Conservation (phyloP, 2,329 filamentous ascomycete species). For the Chaetomiaceae sp. region DNA sequence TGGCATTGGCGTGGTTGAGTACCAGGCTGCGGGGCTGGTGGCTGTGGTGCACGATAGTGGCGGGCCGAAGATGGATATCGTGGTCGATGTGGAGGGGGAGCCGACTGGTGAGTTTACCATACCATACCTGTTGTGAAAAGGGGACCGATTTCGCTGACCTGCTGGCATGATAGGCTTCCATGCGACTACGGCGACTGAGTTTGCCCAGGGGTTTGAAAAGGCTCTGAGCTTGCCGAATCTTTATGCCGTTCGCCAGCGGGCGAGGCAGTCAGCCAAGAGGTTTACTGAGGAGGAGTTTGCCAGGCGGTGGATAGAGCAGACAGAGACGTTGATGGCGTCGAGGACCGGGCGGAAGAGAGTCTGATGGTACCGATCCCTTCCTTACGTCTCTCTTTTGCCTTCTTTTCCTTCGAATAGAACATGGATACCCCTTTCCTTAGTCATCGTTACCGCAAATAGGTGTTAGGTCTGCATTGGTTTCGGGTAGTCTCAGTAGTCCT, state of each 20-base stretch:
- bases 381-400: constrained; percentile 3
- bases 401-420: constrained; percentile 11
- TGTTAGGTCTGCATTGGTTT: neutral
- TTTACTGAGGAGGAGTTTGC: constrained; percentile 89
- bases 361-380: neutral
- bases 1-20: constrained; percentile 96
- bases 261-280: constrained; percentile 70
- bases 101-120: constrained; percentile 59
- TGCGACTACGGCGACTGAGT: constrained; percentile 72
- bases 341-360: constrained; percentile 2
- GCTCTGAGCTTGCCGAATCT: constrained; percentile 70
- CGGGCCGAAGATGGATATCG: constrained; percentile 90
- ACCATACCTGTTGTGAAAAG: neutral
- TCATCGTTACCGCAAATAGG: neutral
- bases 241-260: constrained; percentile 68
- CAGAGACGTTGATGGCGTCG: constrained; percentile 62
- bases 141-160: neutral
- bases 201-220: constrained; percentile 73
- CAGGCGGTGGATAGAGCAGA: constrained; percentile 69
- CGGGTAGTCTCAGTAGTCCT: neutral
- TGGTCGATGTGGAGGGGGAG: constrained; percentile 71
- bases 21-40: constrained; percentile 90
- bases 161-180: constrained; percentile 64
- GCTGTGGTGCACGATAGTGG: constrained; percentile 91
- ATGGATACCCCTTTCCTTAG: constrained; percentile 25